A percentile compares a stretch with the other conserved stretches of the same genome.
phyloP scores from a whole-genome alignment of 805 yeast species.

The Myxozyma neotropica region DNA sequence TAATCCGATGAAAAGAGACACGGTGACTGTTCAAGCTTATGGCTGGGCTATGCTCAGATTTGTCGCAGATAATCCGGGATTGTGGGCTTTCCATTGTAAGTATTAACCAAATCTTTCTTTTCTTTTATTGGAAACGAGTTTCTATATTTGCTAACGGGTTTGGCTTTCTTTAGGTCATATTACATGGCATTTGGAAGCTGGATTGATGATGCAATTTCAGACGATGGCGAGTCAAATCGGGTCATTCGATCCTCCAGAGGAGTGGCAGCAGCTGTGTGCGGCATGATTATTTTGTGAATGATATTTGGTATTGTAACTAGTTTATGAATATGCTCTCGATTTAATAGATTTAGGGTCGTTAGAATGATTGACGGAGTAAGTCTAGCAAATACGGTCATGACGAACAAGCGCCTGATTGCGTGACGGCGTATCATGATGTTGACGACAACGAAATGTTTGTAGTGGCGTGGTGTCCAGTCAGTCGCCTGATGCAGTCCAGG shows the following conservation, averaged over 20 bases:
- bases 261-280: constrained; percentile 38
- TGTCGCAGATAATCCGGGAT: constrained; percentile 85
- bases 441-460: too few relatives aligned
- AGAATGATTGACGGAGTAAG: too few relatives aligned
- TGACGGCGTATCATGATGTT: too few relatives aligned
- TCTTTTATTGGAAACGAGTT: background rate
- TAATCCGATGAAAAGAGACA: constrained; percentile 68
- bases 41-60: constrained; percentile 62
- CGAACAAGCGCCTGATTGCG: too few relatives aligned
- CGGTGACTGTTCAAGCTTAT: constrained; percentile 66
- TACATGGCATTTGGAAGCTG: constrained; percentile 93
- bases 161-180: constrained; percentile 86
- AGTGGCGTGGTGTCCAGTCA: too few relatives aligned
- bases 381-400: too few relatives aligned
- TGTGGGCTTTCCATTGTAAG: constrained; percentile 87
- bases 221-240: constrained; percentile 35
- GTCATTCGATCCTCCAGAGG: constrained; percentile 36
- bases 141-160: constrained; percentile 73
- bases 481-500: too few relatives aligned
- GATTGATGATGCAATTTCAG: constrained; percentile 51
- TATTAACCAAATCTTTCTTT: background rate
- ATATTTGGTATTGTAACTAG: too few relatives aligned
- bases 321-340: too few relatives aligned
- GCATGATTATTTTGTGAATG: background rate
- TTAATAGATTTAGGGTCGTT: too few relatives aligned